Evolutionary conservation across 805 yeast genomes (phyloP).

Genomic region (Lipomyces kockii): DNA sequence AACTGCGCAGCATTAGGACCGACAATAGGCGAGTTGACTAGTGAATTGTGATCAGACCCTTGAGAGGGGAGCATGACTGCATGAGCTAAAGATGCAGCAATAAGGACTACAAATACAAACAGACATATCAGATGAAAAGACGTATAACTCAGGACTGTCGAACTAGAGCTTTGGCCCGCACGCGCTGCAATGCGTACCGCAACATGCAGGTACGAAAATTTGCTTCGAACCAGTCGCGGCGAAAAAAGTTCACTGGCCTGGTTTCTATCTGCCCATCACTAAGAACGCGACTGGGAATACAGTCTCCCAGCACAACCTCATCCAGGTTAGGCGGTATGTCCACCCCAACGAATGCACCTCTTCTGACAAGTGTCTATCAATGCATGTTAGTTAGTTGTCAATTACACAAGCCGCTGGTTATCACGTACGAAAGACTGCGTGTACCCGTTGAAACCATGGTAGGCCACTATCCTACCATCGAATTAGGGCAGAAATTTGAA

Average conservation of each 20-base stretch:
- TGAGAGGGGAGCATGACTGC: no score
- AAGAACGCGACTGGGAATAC: background rate
- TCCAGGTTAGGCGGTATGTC: background rate
- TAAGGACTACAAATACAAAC: background rate
- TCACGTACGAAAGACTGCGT: constrained; percentile 5
- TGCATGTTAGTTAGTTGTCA: background rate
- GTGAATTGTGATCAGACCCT: no score
- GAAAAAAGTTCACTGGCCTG: background rate
- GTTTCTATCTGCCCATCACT: background rate
- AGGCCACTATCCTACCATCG: no score
- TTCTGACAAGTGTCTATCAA: background rate
- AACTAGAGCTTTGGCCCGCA: background rate
- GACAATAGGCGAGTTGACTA: no score
- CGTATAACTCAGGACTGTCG: background rate
- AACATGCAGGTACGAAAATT: background rate
- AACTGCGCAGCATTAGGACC: no score
- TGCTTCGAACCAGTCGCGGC: background rate
- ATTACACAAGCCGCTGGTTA: background rate
- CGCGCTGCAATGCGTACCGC: background rate
- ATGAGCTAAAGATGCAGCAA: no score
- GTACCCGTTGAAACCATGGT: no score
- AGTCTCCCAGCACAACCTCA: background rate
- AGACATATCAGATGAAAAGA: background rate
- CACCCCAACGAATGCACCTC: background rate
- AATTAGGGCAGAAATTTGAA: constrained; percentile 56